Conservation (phyloP, 495 filamentous ascomycete genomes). For the Xylaria scruposa region DNA sequence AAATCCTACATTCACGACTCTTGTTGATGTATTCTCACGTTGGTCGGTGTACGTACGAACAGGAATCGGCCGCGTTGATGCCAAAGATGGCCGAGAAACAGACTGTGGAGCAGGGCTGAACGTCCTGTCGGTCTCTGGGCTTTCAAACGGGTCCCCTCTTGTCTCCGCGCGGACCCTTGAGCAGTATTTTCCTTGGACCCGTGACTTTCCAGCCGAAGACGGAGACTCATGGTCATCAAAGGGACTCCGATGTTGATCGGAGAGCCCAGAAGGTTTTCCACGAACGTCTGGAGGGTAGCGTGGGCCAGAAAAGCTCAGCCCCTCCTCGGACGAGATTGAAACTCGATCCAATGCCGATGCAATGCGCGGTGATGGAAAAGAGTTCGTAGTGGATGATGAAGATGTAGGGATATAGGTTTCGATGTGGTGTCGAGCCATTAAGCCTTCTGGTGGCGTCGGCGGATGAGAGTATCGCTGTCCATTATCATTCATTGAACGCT, state of each 20-base stretch:
- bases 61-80: constrained; percentile 36
- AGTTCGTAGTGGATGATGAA: constrained; percentile 33
- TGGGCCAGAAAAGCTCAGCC: constrained; percentile 21
- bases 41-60: constrained; percentile 47
- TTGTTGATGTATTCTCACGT: constrained; percentile 52
- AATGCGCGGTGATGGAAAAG: constrained; percentile 33
- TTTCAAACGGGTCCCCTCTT: constrained; percentile 34
- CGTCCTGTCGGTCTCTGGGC: constrained; percentile 12
- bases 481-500: constrained; percentile 23
- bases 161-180: constrained; percentile 28
- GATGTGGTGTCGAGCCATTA: constrained; percentile 24
- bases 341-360: constrained; percentile 34
- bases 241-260: constrained; percentile 21
- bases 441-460: constrained; percentile 24
- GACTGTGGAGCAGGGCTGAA: constrained; percentile 11
- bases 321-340: constrained; percentile 42
- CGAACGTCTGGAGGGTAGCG: constrained; percentile 35
- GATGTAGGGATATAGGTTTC: constrained; percentile 41
- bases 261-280: constrained; percentile 27
- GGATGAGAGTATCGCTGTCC: constrained; percentile 17
- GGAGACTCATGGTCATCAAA: constrained; percentile 18
- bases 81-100: constrained; percentile 33
- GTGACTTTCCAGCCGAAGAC: not conserved
- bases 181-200: constrained; percentile 28
- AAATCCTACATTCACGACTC: constrained; percentile 68